Base-by-base conservation (phyloP, 768 basidiomycete species). In the Lactarius tabidus region DNA sequence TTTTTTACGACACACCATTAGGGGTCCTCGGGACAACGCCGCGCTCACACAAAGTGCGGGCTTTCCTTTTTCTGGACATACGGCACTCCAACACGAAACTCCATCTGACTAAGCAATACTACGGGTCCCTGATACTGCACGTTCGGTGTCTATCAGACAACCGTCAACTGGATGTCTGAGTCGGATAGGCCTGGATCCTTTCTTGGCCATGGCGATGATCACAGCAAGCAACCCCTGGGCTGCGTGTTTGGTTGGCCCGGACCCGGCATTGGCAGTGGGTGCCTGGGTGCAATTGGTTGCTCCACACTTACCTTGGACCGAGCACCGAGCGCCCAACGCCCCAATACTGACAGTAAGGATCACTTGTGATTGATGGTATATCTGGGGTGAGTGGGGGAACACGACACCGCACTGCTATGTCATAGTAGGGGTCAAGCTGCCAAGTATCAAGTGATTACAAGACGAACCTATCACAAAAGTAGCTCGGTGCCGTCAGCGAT, bases 61-160 rank as follows among this genome's bases (percentile, higher is more conserved):
- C 53, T 54, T 54, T 54, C 31, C 53, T 54, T 6, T 51, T 51
- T 51, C 14, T 26, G 48, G 48, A 51, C 48, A 12, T 26, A 51
- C 48, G 43, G n/a, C 7, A 48, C 39, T n/a, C n/a, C n/a, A n/a
- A 48, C 20, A 4, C 35, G 2, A 28, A 63, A 57, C 5, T 38
- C 35, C 12, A 17, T 14, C 56, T 63, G 62, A 63, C 62, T 57
- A 63, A 63, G 62, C 55, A 7, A 39, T 15, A 14, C 38, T 3
- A 33, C 31, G 53, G 38, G 17, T 29, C 53, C 53, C 53, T 54
- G 28, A 54, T 29, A 18, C 31, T 23, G 29, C 28, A 15, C 12
- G 10, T n/a, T 26, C 48, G 48, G 48, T 51, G 26, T 51, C 48
- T 48, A 48, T 26, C 43, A n/a, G 10, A 14, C 10, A 38, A 15